A percentile compares a stretch with the other conserved stretches of the same genome.
Conservation (phyloP, 1,139 yeast species). For the Nakaseomyces sp. region DNA sequence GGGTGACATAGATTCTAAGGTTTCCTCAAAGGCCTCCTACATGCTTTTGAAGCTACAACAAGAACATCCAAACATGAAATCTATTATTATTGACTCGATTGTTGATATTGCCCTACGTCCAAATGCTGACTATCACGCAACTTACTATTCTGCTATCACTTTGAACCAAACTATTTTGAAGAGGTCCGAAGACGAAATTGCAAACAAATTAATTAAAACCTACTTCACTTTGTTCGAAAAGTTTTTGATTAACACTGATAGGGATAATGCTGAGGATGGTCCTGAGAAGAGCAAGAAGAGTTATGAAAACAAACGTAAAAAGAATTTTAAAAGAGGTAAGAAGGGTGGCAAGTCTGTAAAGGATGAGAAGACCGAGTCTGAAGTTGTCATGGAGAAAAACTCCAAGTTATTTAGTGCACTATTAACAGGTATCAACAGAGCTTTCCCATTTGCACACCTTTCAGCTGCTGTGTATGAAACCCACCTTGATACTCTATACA, state of each 20-base stretch:
- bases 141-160: constrained; percentile 80
- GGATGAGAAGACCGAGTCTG: constrained; percentile 56
- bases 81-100: constrained; percentile 66
- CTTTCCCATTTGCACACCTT: constrained; percentile 83
- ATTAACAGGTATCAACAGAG: constrained; percentile 90
- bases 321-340: constrained; percentile 48
- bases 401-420: constrained; percentile 83
- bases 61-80: constrained; percentile 94
- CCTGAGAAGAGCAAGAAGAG: constrained; percentile 32
- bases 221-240: constrained; percentile 84
- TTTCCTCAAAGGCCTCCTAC: constrained; percentile 81
- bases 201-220: constrained; percentile 73
- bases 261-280: constrained; percentile 29
- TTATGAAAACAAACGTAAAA: constrained; percentile 43
- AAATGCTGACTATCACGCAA: constrained; percentile 73
- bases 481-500: constrained; percentile 78
- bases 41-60: constrained; percentile 74
- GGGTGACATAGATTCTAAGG: constrained; percentile 88
- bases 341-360: constrained; percentile 80
- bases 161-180: constrained; percentile 88
- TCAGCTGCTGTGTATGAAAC: constrained; percentile 63
- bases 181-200: constrained; percentile 63
- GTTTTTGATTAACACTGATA: constrained; percentile 60
- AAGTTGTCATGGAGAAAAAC: constrained; percentile 72
- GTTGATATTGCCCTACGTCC: constrained; percentile 73